Percentiles rank a stretch among this genome's conserved stretches.
Conservation (phyloP, 768 basidiomycete species). For the Phylloporus sp. region DNA sequence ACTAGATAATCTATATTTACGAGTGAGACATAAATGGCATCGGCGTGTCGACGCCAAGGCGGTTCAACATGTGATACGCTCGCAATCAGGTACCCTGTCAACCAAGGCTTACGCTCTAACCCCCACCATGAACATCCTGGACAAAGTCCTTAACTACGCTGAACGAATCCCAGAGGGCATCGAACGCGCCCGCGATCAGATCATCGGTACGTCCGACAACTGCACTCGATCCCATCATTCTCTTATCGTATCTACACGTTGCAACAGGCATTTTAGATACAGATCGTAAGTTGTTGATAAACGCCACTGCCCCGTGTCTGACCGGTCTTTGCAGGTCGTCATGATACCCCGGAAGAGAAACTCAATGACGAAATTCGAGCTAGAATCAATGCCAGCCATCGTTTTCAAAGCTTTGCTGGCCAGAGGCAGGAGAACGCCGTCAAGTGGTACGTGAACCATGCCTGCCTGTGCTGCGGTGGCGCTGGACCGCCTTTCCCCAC, state of each 20-base stretch:
- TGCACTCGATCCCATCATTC: not conserved
- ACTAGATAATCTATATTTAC: not conserved
- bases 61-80: not conserved
- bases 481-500: not conserved
- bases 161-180: conserved; percentile 37
- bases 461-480: not conserved
- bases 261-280: conserved; percentile 31
- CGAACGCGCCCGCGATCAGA: conserved; percentile 33
- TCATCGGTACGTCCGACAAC: conserved; percentile 29
- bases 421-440: conserved; percentile 66
- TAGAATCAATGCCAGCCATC: conserved; percentile 73
- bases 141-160: conserved; percentile 34
- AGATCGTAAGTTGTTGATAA: conserved; percentile 27
- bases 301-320: not conserved
- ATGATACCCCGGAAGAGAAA: conserved; percentile 74
- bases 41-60: not conserved
- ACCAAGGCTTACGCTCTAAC: not conserved
- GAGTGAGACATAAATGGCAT: not conserved
- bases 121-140: conserved; percentile 39
- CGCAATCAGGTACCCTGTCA: not conserved
- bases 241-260: conserved; percentile 2
- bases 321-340: conserved; percentile 42
- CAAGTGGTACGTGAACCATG: conserved; percentile 60
- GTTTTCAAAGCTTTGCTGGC: conserved; percentile 81
- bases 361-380: conserved; percentile 66